phyloP scores from a whole-genome alignment of 371 early-diverging fungal genomes.

The Rhizopus arrhizus region DNA sequence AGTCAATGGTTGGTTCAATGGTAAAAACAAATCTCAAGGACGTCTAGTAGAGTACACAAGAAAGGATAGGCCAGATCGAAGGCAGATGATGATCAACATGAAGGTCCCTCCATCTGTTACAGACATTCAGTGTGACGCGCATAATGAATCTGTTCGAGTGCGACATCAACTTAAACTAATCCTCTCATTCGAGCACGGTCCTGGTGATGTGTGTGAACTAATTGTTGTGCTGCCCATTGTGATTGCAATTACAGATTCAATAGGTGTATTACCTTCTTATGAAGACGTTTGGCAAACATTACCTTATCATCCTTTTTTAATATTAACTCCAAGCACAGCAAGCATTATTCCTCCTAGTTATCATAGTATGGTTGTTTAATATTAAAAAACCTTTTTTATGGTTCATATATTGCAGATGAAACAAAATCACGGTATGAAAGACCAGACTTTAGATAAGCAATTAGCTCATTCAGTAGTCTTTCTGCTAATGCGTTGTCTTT shows the following conservation, averaged over 20 bases:
- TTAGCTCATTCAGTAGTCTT: slow-evolving; percentile 31
- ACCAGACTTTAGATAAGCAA: slow-evolving; percentile 44
- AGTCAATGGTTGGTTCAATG: slow-evolving; percentile 33
- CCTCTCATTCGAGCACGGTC: slow-evolving; percentile 5
- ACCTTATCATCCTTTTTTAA: slow-evolving; percentile 29
- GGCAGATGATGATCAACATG: slow-evolving; percentile 19
- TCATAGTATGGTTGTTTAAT: background rate
- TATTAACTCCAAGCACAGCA: background rate
- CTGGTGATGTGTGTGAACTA: slow-evolving; percentile 28
- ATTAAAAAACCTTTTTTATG: background rate
- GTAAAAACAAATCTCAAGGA: slow-evolving; percentile 37
- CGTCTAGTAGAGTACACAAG: slow-evolving; percentile 37
- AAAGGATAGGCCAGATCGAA: slow-evolving; percentile 14
- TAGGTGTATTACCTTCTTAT: slow-evolving; percentile 39
- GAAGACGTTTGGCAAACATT: slow-evolving; percentile 43
- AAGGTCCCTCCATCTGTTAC: slow-evolving; percentile 30
- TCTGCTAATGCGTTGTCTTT: slow-evolving; percentile 20
- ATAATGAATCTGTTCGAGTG: slow-evolving; percentile 34
- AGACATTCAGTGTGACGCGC: slow-evolving; percentile 36
- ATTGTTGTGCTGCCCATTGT: slow-evolving; percentile 28
- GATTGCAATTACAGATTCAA: slow-evolving; percentile 24
- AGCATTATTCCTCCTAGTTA: slow-evolving; percentile 3
- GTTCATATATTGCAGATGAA: slow-evolving; percentile 20
- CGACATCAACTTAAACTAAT: slow-evolving; percentile 34
- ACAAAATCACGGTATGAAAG: slow-evolving; percentile 37